phyloP scores from a whole-genome alignment of 2,329 filamentous ascomycete species.

The Aspergillus neoniger region DNA sequence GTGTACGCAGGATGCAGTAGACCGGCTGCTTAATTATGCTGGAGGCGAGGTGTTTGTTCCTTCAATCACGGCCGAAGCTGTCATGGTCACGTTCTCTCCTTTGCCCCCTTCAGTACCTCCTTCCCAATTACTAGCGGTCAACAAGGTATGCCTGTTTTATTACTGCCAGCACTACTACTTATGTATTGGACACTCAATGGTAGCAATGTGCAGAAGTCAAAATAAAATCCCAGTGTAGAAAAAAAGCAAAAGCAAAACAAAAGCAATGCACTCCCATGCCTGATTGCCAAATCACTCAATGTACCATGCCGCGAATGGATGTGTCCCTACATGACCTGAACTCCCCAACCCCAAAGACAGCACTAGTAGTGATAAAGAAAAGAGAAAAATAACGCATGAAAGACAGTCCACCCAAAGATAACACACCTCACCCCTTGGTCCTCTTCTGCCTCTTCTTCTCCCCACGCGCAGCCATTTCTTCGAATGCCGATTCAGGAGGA shows the following conservation, averaged over 20 bases:
- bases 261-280: background rate
- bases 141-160: background rate
- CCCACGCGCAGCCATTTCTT: constrained; percentile 36
- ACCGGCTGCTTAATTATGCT: constrained; percentile 8
- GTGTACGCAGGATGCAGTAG: constrained; percentile 5
- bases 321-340: constrained; percentile 3
- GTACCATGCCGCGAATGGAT: background rate
- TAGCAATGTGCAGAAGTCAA: background rate
- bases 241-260: background rate
- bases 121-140: background rate
- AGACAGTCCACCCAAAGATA: background rate
- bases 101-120: background rate
- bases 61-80: background rate
- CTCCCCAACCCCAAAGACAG: background rate
- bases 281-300: background rate
- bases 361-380: background rate
- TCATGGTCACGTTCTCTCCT: background rate
- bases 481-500: constrained; percentile 60
- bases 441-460: constrained; percentile 27
- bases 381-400: background rate
- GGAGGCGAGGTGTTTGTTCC: background rate
- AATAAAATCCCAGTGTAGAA: background rate
- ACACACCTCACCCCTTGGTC: constrained; percentile 19
- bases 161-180: too few relatives aligned
- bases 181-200: background rate